Percentiles rank a stretch among this genome's conserved stretches.
Conservation (phyloP, 139 green algal species). For the Micractinium sp. region DNA sequence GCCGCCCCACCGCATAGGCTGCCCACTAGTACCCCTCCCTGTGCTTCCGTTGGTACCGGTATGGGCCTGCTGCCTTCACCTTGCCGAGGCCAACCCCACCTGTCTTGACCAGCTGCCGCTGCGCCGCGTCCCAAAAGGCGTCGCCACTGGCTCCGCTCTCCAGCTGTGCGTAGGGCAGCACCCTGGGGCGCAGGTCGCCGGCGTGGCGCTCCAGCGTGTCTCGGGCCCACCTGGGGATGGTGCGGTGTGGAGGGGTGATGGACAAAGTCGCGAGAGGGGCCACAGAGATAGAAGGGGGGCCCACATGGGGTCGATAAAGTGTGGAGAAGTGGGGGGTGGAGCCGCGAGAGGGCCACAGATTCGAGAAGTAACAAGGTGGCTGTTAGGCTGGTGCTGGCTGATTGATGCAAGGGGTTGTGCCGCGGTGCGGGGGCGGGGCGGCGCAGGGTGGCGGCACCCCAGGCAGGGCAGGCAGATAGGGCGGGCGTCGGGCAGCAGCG, state of each 20-base stretch:
- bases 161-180: slow-evolving; percentile 1
- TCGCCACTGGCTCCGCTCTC: slow-evolving; percentile 2
- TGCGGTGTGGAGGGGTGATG: background rate
- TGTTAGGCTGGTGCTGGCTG: background rate
- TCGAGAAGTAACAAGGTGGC: no score
- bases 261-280: background rate
- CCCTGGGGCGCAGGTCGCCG: background rate
- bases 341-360: no score
- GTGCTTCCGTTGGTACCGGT: no score
- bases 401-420: background rate
- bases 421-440: no score
- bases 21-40: no score
- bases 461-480: background rate
- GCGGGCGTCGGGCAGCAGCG: no score
- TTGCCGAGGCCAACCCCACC: background rate
- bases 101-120: slow-evolving; percentile 12
- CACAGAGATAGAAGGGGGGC: no score
- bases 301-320: no score
- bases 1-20: no score
- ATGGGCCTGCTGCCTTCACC: no score
- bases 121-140: slow-evolving; percentile 26
- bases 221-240: slow-evolving; percentile 4
- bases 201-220: slow-evolving; percentile 8
- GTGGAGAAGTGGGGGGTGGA: no score
- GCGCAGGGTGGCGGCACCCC: background rate